Base-by-base conservation (phyloP, 2,329 filamentous ascomycete species). In the Didymella sp. region DNA sequence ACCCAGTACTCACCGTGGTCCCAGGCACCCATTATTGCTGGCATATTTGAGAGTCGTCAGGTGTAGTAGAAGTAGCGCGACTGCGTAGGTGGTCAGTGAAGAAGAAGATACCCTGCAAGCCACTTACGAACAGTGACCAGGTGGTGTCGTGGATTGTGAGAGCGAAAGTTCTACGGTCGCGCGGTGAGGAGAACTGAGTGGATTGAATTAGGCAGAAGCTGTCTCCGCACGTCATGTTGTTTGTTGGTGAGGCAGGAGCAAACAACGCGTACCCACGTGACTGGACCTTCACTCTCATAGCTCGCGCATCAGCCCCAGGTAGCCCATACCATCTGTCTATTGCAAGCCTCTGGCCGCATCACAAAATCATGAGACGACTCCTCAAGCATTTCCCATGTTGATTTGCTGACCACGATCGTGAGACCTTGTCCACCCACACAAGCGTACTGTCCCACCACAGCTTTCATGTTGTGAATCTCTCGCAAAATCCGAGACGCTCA, bases 211-310 rank as follows among this genome's bases (percentile, higher is more conserved):
- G 17, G n/a, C 33, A 37, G 33, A 37, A 11, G 33, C 33, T 37
- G 33, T 4, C n/a, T 40, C 61, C 61, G 25, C 46, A 57, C 22
- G 51, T 48, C 30, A 40, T 27, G 41, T 45, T 25, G 30, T 15
- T 35, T 30, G 50, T n/a, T 43, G 21, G 17, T 22, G 50, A 42
- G 37, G 51, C 44, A 55, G 51, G 51, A 55, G 51, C 51, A 30
- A 52, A 17, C 40, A 44, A 12, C 25, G 25, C 4, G 15, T 31
- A 21, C 6, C 31, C 45, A 33, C 22, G 31, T 44, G 30, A 11
- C 9, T 17, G 8, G 15, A 22, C 6, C 28, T 35, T 37, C 28
- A 45, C 41, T n/a, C 17, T 43, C 22, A 25, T 19, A 2, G 33
- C 33, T 19, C 15, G 2, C n/a, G 31, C 31, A 35, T 7, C 15